A percentile compares a stretch with the other conserved stretches of the same genome.
These are phyloP conservation scores for Lagenaria siceraria DNA, from an alignment of 306 rosid genomes.

Conservation along the genomic window DNA sequence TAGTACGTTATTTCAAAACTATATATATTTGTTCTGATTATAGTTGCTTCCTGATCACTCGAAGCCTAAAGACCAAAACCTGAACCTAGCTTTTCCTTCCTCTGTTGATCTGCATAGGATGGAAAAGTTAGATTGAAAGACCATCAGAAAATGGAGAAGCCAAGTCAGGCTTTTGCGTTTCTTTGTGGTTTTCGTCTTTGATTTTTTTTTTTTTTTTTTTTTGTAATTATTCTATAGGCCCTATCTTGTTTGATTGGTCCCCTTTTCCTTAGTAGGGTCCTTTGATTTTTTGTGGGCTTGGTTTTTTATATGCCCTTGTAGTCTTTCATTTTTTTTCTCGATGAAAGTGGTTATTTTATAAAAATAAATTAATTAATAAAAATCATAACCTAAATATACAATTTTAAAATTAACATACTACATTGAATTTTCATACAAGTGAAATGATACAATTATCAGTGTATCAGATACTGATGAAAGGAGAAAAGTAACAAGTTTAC, in stretches of 20 bases:
- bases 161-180: neutral
- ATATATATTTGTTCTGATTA: no score
- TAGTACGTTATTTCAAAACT: neutral
- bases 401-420: neutral
- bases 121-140: no score
- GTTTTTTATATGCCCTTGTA: no score
- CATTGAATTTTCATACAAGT: neutral
- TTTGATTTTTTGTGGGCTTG: no score
- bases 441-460: neutral
- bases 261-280: no score
- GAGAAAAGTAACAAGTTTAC: slow-evolving; percentile 11
- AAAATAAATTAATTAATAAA: neutral
- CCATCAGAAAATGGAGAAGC: neutral
- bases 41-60: neutral
- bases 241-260: no score
- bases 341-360: no score
- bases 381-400: neutral
- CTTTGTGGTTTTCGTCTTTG: neutral
- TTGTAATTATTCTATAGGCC: no score
- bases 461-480: neutral
- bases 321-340: no score
- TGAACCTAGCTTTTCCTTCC: neutral
- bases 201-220: no score
- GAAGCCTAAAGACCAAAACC: neutral
- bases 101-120: neutral